Evolutionary conservation across 1,139 yeast species (phyloP), one percentile per base, ranked within the genome.

Genomic region (Yamadazyma siamensis): DNA sequence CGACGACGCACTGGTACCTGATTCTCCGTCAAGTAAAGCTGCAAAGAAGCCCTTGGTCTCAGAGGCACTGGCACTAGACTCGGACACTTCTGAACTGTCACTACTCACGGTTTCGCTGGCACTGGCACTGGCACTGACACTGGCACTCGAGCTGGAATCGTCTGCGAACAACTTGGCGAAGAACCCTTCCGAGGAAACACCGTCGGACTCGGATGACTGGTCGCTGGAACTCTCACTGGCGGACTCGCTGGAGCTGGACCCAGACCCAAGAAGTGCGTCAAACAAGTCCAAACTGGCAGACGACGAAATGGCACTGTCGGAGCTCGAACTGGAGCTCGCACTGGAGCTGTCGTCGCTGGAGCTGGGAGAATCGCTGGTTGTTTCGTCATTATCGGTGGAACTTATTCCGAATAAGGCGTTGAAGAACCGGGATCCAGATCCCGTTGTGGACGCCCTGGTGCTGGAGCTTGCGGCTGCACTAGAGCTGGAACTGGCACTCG

Each of bases 401-500:
- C 26, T 25, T 5, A 21, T n/a, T 8, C 36, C 33, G 22, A 33
- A 33, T 13, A 33, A 27, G 15, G 33, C 31, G 21, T 29, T 23
- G 8, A 33, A 29, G 14, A 33, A 29, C 19, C 15, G 15, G 18
- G 26, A 22, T 8, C 20, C 20, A 18, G 20, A 18, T 7, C 20
- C 10, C 10, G 20, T 8, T 11, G 20, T 11, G 11, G 29, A 5
- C 13, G 25, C 14, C 4, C 13, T 15, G 9, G 30, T 21, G 19
- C 25, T 15, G 8, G 34, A 15, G n/a, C 14, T 22, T 12, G 33
- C 18, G 20, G 25, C 21, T 20, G 19, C 20, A 25, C 29, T 25
- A n/a, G 35, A 25, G 14, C 35, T 27, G 13, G 35, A 23, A 17
- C 34, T 34, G n/a, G 38, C 17, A 16, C 29, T 27, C 10, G 31